Percentiles rank a stretch among this genome's conserved stretches.
phyloP scores from a whole-genome alignment of 2,329 filamentous ascomycete species.

The Fusarium beomiforme region DNA sequence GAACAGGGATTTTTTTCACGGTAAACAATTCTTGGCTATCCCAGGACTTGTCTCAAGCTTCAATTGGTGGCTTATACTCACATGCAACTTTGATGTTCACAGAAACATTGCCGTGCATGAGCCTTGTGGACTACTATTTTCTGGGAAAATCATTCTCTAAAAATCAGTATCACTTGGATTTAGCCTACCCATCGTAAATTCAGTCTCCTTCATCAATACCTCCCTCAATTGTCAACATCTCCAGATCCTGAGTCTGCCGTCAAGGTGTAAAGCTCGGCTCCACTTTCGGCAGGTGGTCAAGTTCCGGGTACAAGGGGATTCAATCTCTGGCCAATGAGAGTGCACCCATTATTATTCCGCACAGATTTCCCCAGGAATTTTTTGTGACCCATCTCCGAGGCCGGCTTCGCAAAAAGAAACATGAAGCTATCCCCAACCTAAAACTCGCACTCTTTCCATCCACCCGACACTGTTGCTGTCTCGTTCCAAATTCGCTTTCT shows the following conservation, averaged over 20 bases:
- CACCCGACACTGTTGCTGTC: neutral
- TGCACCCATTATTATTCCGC: conserved; percentile 10
- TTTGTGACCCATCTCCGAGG: conserved; percentile 31
- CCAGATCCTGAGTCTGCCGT: neutral
- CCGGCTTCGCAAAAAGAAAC: conserved; percentile 20
- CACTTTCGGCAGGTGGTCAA: conserved; percentile 24
- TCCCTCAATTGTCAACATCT: neutral
- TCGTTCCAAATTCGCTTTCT: neutral
- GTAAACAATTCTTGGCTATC: no score
- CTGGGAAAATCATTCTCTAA: neutral
- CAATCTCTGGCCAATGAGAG: conserved; percentile 11
- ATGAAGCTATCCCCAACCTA: conserved; percentile 29
- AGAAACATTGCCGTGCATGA: neutral
- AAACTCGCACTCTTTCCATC: conserved; percentile 4
- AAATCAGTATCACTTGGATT: no score
- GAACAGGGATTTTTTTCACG: accelerated
- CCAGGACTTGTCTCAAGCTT: neutral
- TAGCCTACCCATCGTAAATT: neutral
- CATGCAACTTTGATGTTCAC: neutral
- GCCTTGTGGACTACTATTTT: neutral
- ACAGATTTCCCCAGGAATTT: conserved; percentile 16
- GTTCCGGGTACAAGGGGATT: neutral
- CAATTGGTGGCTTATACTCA: neutral
- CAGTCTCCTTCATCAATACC: neutral
- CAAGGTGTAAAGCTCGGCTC: neutral